Evolutionary conservation across 768 basidiomycete species (phyloP).

Genomic region (Lyophyllum semitale): DNA sequence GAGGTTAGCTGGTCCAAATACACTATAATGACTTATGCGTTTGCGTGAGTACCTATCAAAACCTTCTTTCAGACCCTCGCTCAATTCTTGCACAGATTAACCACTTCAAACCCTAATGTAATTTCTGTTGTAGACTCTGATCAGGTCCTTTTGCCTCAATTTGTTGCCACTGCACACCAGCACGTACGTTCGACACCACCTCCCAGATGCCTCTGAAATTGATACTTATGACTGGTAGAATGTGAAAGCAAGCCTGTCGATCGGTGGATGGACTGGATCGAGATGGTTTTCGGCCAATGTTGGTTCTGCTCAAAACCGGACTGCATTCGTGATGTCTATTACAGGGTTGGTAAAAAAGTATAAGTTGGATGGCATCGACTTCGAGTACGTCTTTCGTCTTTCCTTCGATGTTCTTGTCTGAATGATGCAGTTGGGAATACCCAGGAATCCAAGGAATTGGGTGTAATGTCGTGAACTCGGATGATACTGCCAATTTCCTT

Average conservation of each 20-base stretch:
- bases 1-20: constrained; percentile 53
- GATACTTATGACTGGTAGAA: constrained; percentile 34
- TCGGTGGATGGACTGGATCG: constrained; percentile 73
- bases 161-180: constrained; percentile 48
- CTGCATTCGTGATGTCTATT: constrained; percentile 57
- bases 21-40: constrained; percentile 58
- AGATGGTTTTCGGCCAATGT: constrained; percentile 63
- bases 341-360: constrained; percentile 48
- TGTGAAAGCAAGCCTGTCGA: constrained; percentile 58
- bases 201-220: constrained; percentile 14
- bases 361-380: constrained; percentile 64
- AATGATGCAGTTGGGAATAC: constrained; percentile 76
- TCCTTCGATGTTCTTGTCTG: neutral
- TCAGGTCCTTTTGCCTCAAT: constrained; percentile 48
- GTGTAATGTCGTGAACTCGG: constrained; percentile 62
- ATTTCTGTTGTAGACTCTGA: constrained; percentile 45
- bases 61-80: neutral
- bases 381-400: constrained; percentile 50
- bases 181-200: constrained; percentile 38
- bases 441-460: constrained; percentile 67
- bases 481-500: constrained; percentile 81
- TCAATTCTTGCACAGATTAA: constrained; percentile 26
- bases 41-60: constrained; percentile 47
- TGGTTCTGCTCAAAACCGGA: constrained; percentile 53
- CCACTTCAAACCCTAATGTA: constrained; percentile 37